These are phyloP conservation scores for Diplotaxis tenuifolia DNA, from an alignment of 345 rosid genomes.

Conservation along the genomic window DNA sequence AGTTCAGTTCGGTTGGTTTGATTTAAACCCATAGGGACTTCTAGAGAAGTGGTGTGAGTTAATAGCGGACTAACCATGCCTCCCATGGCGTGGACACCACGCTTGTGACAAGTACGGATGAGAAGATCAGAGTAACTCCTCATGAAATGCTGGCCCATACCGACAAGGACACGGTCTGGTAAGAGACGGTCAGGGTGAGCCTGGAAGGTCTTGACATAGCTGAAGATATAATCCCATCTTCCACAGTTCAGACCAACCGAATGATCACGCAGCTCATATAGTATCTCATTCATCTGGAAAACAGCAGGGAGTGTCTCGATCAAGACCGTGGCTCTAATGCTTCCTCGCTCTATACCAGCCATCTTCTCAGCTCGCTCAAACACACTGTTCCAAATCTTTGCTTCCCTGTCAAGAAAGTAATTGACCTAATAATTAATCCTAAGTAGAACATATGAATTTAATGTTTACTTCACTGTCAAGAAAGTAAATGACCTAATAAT, in stretches of 20 bases:
- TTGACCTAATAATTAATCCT: neutral
- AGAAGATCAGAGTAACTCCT: conserved; percentile 90
- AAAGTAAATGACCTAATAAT: neutral
- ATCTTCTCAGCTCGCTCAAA: conserved; percentile 84
- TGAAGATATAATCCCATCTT: conserved; percentile 94
- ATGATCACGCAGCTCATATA: conserved; percentile 80
- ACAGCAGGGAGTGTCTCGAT: conserved; percentile 91
- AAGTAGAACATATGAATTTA: neutral
- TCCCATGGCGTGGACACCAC: conserved; percentile 95
- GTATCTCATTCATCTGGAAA: conserved; percentile 93
- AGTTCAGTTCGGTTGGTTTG: too few species aligned
- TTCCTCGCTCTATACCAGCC: conserved; percentile 81
- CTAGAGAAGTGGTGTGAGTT: neutral
- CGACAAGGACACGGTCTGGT: conserved; percentile 78
- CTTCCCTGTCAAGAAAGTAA: conserved; percentile 60
- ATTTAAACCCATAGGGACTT: neutral
- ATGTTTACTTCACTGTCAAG: conserved; percentile 70
- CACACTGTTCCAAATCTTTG: conserved; percentile 86
- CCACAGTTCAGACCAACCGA: conserved; percentile 90
- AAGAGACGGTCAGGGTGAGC: conserved; percentile 74
- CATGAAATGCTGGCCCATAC: conserved; percentile 95
- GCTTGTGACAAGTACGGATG: conserved; percentile 78
- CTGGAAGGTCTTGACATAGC: conserved; percentile 93
- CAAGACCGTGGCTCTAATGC: conserved; percentile 81
- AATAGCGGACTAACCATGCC: conserved; percentile 65